These are phyloP conservation scores for Penicillium coffeae DNA, from an alignment of 495 filamentous ascomycete species.

Conservation along the genomic window DNA sequence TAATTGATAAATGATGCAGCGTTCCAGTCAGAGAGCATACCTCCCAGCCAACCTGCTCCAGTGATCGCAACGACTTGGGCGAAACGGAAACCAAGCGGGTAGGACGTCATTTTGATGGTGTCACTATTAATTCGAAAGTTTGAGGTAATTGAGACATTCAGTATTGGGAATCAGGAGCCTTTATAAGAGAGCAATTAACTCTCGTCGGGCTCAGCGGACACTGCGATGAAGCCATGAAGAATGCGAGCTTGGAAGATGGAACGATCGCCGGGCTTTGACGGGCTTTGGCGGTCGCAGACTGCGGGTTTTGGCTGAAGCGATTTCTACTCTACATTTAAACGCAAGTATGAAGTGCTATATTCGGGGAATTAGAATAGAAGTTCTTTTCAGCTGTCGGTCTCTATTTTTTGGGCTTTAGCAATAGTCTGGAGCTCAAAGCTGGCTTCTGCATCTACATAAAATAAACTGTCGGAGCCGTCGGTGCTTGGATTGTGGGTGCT, in stretches of 20 bases:
- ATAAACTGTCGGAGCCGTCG: too few relatives aligned
- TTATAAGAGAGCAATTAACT: too few relatives aligned
- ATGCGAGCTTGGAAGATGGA: too few relatives aligned
- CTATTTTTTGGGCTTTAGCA: too few relatives aligned
- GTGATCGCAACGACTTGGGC: slow-evolving; percentile 31
- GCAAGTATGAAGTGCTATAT: too few relatives aligned
- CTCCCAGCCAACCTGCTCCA: slow-evolving; percentile 31
- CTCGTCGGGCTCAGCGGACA: too few relatives aligned
- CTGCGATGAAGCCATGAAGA: too few relatives aligned
- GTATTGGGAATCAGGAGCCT: background rate
- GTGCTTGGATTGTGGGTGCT: background rate
- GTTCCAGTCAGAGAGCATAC: slow-evolving; percentile 10
- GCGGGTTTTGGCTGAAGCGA: background rate
- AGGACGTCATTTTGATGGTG: slow-evolving; percentile 16
- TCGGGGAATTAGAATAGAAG: too few relatives aligned
- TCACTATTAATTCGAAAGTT: background rate
- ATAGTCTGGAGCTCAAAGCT: too few relatives aligned
- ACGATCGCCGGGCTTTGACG: background rate
- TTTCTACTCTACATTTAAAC: too few relatives aligned
- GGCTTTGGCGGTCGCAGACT: background rate
- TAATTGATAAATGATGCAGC: background rate
- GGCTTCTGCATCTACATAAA: too few relatives aligned
- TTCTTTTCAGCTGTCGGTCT: too few relatives aligned
- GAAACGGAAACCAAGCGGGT: slow-evolving; percentile 19
- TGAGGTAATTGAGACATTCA: background rate